These are phyloP conservation scores for Botrytis sinoallii DNA, from an alignment of 2,329 filamentous ascomycete genomes.

Conservation along the genomic window DNA sequence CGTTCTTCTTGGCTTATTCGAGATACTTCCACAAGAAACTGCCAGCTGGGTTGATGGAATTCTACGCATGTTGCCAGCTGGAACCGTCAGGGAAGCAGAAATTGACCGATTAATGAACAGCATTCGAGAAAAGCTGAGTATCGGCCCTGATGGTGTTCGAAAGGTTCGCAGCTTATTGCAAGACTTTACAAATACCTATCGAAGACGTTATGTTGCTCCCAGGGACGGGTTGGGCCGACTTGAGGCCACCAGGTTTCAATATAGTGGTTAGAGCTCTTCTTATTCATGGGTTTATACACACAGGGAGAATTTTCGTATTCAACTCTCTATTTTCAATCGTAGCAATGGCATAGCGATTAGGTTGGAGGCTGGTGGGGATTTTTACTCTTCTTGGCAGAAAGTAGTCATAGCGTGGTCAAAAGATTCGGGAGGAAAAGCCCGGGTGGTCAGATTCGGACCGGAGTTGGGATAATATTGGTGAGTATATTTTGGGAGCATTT, in stretches of 20 bases:
- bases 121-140: slow-evolving; percentile 74
- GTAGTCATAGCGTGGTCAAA: slow-evolving; percentile 4
- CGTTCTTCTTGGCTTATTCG: slow-evolving; percentile 85
- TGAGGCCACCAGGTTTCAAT: slow-evolving; percentile 84
- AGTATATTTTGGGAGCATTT: slow-evolving; percentile 5
- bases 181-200: slow-evolving; percentile 95
- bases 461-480: slow-evolving; percentile 17
- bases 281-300: not conserved
- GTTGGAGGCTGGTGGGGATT: slow-evolving; percentile 2
- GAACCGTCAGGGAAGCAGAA: slow-evolving; percentile 76
- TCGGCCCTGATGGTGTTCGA: slow-evolving; percentile 58
- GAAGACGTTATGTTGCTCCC: slow-evolving; percentile 91
- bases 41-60: slow-evolving; percentile 80
- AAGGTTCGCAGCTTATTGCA: slow-evolving; percentile 84
- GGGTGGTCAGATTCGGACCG: slow-evolving; percentile 17
- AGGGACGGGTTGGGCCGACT: slow-evolving; percentile 84
- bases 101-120: slow-evolving; percentile 76
- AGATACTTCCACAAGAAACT: slow-evolving; percentile 77
- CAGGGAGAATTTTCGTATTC: not conserved
- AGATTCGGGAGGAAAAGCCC: not conserved
- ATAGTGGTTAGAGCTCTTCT: slow-evolving; percentile 42
- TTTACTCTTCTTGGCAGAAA: not conserved
- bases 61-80: slow-evolving; percentile 76
- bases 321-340: slow-evolving; percentile 9
- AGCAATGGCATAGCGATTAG: slow-evolving; percentile 19